phyloP scores from a whole-genome alignment of 176 grass and related monocot species.

The Triticum timopheevii region DNA sequence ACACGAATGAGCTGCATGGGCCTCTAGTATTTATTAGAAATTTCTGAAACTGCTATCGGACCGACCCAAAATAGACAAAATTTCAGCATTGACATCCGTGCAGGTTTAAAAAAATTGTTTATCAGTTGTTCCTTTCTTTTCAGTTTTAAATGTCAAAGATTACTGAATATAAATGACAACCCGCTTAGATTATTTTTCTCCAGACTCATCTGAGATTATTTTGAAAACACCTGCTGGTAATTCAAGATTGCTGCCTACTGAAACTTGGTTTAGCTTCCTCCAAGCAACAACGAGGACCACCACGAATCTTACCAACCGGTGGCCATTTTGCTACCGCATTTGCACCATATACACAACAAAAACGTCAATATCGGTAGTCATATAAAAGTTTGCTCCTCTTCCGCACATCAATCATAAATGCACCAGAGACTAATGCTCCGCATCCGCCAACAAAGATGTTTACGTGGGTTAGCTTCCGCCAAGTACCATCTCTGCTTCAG shows the following conservation, averaged over 20 bases:
- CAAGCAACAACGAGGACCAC: constrained; percentile 1
- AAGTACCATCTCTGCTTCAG: neutral
- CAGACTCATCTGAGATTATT: neutral
- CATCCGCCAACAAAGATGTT: neutral
- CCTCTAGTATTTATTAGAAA: no score
- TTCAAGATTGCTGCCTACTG: neutral
- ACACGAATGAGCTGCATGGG: no score
- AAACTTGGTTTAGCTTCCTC: neutral
- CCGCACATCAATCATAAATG: no score
- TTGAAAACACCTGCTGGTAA: neutral
- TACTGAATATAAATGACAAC: neutral
- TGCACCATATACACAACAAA: neutral
- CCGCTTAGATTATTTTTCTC: neutral
- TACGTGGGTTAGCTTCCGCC: neutral
- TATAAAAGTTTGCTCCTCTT: no score
- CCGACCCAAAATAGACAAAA: no score
- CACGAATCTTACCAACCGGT: constrained; percentile 3
- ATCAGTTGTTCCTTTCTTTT: no score
- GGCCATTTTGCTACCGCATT: neutral
- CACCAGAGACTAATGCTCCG: neutral
- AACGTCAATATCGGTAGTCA: no score
- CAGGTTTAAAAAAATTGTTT: no score
- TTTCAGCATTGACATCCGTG: no score
- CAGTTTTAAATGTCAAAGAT: neutral
- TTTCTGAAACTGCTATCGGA: no score